Evolutionary conservation across 192 early-diverging fungal species (phyloP).

Genomic region (Glomus cerebriforme): DNA sequence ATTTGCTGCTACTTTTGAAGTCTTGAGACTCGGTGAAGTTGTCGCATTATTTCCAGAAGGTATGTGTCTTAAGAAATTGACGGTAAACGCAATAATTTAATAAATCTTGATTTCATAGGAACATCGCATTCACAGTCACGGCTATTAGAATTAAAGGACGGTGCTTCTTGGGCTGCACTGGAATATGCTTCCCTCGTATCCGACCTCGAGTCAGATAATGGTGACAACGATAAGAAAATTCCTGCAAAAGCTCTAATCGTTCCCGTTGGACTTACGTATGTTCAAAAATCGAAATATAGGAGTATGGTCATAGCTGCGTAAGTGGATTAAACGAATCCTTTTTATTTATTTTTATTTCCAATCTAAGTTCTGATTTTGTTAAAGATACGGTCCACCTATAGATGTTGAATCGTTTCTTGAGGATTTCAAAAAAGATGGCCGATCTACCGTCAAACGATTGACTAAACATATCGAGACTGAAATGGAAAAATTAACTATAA

Average conservation of each 20-base stretch:
- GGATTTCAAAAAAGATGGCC: slow-evolving; percentile 42
- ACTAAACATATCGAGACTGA: slow-evolving; percentile 44
- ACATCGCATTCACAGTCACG: slow-evolving; percentile 43
- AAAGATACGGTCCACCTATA: slow-evolving; percentile 50
- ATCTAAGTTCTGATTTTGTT: background rate
- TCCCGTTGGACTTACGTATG: slow-evolving; percentile 52
- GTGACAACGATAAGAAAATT: slow-evolving; percentile 11
- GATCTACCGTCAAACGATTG: slow-evolving; percentile 43
- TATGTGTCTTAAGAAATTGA: background rate
- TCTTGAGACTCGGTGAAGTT: slow-evolving; percentile 45
- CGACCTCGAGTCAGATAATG: slow-evolving; percentile 23
- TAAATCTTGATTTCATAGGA: slow-evolving; percentile 1
- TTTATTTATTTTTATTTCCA: background rate
- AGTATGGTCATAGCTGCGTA: slow-evolving; percentile 46
- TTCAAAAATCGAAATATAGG: slow-evolving; percentile 53
- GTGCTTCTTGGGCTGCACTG: slow-evolving; percentile 52
- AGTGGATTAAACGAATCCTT: slow-evolving; percentile 12
- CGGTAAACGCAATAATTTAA: background rate
- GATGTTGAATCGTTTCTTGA: slow-evolving; percentile 41
- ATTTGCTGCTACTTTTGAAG: slow-evolving; percentile 48
- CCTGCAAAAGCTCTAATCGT: slow-evolving; percentile 29
- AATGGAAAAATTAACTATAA: slow-evolving; percentile 49
- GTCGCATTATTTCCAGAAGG: slow-evolving; percentile 58
- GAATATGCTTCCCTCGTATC: slow-evolving; percentile 47
- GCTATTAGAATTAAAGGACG: slow-evolving; percentile 48